Evolutionary conservation across 139 green algal genomes (phyloP), one percentile per base, ranked within the genome.

Genomic region (Coccomyxa sp.): DNA sequence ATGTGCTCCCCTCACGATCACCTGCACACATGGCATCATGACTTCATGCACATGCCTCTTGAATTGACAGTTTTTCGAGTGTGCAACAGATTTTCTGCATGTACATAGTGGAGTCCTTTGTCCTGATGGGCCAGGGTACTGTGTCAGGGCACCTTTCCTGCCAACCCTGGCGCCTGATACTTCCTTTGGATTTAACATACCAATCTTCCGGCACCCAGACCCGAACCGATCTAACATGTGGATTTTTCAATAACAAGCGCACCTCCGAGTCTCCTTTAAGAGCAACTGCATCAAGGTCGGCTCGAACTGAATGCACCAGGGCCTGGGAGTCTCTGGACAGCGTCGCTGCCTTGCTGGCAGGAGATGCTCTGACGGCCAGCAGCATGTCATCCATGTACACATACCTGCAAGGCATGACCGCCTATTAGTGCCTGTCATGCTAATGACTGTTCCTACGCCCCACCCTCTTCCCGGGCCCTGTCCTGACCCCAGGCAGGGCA

Each of bases 1-100:
- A 79, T 88, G 83, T 57, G 31, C 78, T 59, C 86, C 86, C 21
- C 82, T 38, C 9, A 77, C 81, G 32, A 88, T 38, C 30, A 89
- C 83, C 80, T 88, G n/a, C 51, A 74, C 57, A 58, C 3, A 74
- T 38, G 58, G 78, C 71, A 32, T 67, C 13, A 27, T 38, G 18
- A 77, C 21, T 45, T 18, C 25, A 21, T 15, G 30, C 60, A 67
- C 7, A 30, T 16, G 57, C 28, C 31, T 63, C 15, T 23, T 76
- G 79, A 45, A 13, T 45, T 38, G 23, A 38, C 63, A 14, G 13
- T 16, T 14, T 79, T 16, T 16, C 32, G 57, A 31, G 60, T 51
- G 38, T 51, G 38, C 7, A 51, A 28, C 63, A 71, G 63, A n/a
- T 28, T 71, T 32, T 79, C 16, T 66, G 13, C 30, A 60, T 83